A percentile compares a stretch with the other conserved stretches of the same genome.
These are phyloP conservation scores for Mycena leptocephala DNA, from an alignment of 768 basidiomycete species.

Conservation along the genomic window DNA sequence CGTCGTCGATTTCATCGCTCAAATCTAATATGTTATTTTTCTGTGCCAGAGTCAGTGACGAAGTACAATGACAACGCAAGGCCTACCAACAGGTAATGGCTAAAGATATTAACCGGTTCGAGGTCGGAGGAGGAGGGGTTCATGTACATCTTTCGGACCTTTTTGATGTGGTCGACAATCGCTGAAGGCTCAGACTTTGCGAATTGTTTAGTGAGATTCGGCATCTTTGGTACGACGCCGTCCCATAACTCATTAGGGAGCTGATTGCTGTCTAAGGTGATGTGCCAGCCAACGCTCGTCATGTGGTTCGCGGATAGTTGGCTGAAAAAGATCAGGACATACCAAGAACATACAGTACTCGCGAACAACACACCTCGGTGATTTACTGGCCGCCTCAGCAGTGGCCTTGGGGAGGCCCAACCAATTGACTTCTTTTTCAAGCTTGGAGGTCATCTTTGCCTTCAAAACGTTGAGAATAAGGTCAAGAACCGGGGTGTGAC, in stretches of 20 bases:
- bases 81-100: neutral
- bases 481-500: too few relatives aligned
- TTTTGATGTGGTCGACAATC: neutral
- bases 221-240: neutral
- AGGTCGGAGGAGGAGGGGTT: neutral
- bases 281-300: neutral
- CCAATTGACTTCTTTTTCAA: too few relatives aligned
- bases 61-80: neutral
- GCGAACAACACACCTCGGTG: neutral
- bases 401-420: neutral
- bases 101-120: neutral
- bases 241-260: neutral
- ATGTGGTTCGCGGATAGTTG: neutral
- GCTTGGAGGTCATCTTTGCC: too few relatives aligned
- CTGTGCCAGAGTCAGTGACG: neutral
- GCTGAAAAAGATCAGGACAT: neutral
- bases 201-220: neutral
- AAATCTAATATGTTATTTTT: neutral
- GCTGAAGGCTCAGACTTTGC: neutral
- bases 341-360: neutral
- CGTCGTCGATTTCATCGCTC: neutral
- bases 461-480: too few relatives aligned
- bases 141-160: conserved; percentile 3
- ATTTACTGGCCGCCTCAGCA: neutral
- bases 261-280: neutral